phyloP scores from a whole-genome alignment of 352 stramenopile genomes.

The Globisporangium takayamanum region DNA sequence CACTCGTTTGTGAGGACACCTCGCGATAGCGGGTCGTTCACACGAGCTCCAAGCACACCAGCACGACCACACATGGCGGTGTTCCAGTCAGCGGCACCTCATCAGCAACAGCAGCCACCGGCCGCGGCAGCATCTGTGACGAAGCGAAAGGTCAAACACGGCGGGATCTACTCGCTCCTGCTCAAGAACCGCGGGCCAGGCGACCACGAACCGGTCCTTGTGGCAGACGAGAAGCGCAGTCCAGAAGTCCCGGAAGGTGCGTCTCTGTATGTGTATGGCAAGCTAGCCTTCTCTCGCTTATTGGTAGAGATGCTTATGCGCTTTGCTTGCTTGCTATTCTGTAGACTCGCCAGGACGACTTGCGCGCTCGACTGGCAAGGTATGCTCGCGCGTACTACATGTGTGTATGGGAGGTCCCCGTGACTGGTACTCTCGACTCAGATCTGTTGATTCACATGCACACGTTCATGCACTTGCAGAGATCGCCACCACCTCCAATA shows the following conservation, averaged over 20 bases:
- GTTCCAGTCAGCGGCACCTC: neutral
- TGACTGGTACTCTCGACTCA: neutral
- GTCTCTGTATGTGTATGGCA: neutral
- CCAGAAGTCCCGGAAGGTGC: conserved; percentile 16
- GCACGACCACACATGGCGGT: neutral
- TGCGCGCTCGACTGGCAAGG: conserved; percentile 1
- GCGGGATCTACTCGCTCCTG: conserved; percentile 73
- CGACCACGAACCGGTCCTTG: conserved; percentile 44
- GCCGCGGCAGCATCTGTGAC: conserved; percentile 16
- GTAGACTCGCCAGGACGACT: neutral
- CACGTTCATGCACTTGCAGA: neutral
- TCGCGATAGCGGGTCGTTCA: neutral
- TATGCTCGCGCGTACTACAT: neutral
- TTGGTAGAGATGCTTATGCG: too few relatives aligned
- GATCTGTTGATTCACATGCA: neutral
- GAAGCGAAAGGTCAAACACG: conserved; percentile 57
- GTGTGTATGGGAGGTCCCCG: neutral
- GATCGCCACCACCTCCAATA: neutral
- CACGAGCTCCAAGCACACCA: neutral
- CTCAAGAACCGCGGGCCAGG: conserved; percentile 44
- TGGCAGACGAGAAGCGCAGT: conserved; percentile 38
- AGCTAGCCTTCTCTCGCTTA: too few relatives aligned
- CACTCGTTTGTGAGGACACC: neutral
- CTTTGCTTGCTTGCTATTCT: neutral
- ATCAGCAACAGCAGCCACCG: neutral